A percentile compares a stretch with the other conserved stretches of the same genome.
These are phyloP conservation scores for Liquidambar formosana DNA, from an alignment of 164 flowering plant genomes.

Conservation along the genomic window DNA sequence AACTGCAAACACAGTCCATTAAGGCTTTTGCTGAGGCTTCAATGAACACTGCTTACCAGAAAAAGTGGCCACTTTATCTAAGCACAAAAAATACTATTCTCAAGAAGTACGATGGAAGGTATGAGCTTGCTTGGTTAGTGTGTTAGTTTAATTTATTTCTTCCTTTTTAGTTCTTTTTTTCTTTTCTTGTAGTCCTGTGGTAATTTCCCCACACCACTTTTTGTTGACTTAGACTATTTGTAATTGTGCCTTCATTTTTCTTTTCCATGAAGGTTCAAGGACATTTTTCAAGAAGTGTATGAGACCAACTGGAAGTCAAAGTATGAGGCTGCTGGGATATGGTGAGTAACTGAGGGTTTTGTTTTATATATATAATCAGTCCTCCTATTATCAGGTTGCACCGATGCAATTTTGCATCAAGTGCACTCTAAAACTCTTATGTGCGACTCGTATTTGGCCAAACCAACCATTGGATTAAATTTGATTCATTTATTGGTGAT, in stretches of 20 bases:
- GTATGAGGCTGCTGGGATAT: constrained; percentile 80
- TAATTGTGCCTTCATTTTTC: background rate
- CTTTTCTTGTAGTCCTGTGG: background rate
- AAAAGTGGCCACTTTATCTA: constrained; percentile 98
- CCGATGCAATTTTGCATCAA: no score
- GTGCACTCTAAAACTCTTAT: no score
- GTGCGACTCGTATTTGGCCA: no score
- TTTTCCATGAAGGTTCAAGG: constrained; percentile 61
- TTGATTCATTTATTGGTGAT: background rate
- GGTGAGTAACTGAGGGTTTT: constrained; percentile 39
- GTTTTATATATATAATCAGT: background rate
- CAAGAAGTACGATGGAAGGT: constrained; percentile 99
- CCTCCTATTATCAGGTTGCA: background rate
- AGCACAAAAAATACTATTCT: constrained; percentile 98
- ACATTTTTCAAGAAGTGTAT: constrained; percentile 82
- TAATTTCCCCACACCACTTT: background rate
- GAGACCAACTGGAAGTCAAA: constrained; percentile 77
- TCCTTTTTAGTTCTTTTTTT: background rate
- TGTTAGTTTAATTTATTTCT: background rate
- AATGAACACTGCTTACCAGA: constrained; percentile 77
- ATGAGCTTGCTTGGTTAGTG: constrained; percentile 8
- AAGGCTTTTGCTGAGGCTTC: constrained; percentile 94
- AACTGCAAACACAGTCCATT: constrained; percentile 60
- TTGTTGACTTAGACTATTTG: background rate
- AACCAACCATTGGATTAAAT: no score